Evolutionary conservation across 1,284 basidiomycete genomes (phyloP).

Genomic region (Austroboletus novae-zelandiae): DNA sequence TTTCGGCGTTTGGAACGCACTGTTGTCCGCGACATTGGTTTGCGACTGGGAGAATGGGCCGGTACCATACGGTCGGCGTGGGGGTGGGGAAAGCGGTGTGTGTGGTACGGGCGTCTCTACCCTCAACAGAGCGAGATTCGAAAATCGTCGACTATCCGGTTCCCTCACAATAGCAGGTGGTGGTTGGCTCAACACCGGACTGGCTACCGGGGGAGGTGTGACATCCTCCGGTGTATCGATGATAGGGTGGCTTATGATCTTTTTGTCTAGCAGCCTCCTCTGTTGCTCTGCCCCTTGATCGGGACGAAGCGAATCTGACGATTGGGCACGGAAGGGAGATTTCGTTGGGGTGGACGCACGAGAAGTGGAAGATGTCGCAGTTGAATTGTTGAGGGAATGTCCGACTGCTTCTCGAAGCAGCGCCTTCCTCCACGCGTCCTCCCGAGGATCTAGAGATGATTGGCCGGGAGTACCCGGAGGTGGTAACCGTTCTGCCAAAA

Average conservation of each 20-base stretch:
- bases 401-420: slow-evolving; percentile 70
- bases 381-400: slow-evolving; percentile 62
- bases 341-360: slow-evolving; percentile 30
- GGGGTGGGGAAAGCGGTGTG: slow-evolving; percentile 61
- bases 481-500: slow-evolving; percentile 67
- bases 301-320: slow-evolving; percentile 38
- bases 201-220: slow-evolving; percentile 13
- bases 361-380: slow-evolving; percentile 32
- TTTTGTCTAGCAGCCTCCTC: slow-evolving; percentile 28
- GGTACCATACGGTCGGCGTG: slow-evolving; percentile 49
- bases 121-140: slow-evolving; percentile 37
- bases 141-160: slow-evolving; percentile 30
- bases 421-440: slow-evolving; percentile 68
- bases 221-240: slow-evolving; percentile 29
- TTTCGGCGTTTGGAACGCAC: slow-evolving; percentile 8
- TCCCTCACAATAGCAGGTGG: slow-evolving; percentile 14
- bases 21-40: slow-evolving; percentile 34
- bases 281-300: slow-evolving; percentile 24
- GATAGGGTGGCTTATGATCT: slow-evolving; percentile 30
- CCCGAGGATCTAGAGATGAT: slow-evolving; percentile 52
- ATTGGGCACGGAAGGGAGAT: slow-evolving; percentile 32
- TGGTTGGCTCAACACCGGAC: slow-evolving; percentile 5
- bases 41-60: slow-evolving; percentile 55
- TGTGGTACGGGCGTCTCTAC: slow-evolving; percentile 56
- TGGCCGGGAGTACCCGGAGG: slow-evolving; percentile 60